Evolutionary conservation across 2,329 filamentous ascomycete species (phyloP), one percentile per base, ranked within the genome.

Genomic region (Penicillium griseofulvum): DNA sequence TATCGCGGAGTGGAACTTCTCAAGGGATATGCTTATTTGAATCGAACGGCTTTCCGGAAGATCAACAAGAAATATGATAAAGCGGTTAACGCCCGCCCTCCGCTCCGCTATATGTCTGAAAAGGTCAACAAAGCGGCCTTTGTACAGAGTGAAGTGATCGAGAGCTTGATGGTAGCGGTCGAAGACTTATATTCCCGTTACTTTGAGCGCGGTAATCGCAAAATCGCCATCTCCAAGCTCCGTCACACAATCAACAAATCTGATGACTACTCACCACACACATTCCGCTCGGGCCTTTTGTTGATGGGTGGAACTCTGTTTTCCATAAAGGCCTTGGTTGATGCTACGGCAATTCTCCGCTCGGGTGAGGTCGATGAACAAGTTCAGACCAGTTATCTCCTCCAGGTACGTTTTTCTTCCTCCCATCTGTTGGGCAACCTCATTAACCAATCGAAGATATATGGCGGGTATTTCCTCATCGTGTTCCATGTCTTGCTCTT

Each of bases 51-150:
- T 0, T 97, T 97, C 68, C 87, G 92, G 31, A 99, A 99, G 73
- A 91, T 99, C 69, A 97, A 96, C 76, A 99, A 99, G 74, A 99
- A 99, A 74, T 97, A 95, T 71, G 92, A 97, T 80, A 99, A 97
- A 76, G 85, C 88, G 2, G 85, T 91, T 54, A 85, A 91, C 64
- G 87, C 91, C 38, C 83, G 88, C 11, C 90, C 90, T 0, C 83
- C 87, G 0, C 83, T 89, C 68, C 84, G 88, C 28, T 97, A 93
- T 72, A 89, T 97, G 83, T 87, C 87, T 31, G 92, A 97, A 64
- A 93, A 93, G 69, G 91, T 99, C 65, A 93, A 90, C 76, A 87
- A 88, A 60, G 84, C 92, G 1, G 91, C 90, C 82, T 99, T 99
- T 67, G 93, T 97, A 38, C 88, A 90, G 69, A 96, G 91, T 70